Base-by-base conservation (phyloP, 148 eudicot genomes). In the Fagopyrum tataricum region DNA sequence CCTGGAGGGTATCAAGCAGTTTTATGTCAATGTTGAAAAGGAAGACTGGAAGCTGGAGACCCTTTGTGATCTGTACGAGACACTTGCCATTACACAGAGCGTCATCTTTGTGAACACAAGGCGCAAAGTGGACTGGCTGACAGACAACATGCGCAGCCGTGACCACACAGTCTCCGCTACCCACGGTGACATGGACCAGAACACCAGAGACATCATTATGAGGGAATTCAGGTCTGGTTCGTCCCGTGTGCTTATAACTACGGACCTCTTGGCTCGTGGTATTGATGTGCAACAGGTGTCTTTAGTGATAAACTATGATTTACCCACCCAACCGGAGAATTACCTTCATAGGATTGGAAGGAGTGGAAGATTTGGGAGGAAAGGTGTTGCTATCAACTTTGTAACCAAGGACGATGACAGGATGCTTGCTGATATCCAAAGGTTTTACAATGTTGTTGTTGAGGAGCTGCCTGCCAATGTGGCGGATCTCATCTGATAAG, bases 111-210 rank as follows among this genome's bases (percentile, higher is more conserved):
- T 85, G 37, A 85, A 85, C 83, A 85, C 87, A 7, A 48, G 85
- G 46, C 81, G 87, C 61, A 85, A 85, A 70, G 87, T 85, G 9
- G 87, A 82, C 67, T 82, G 85, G 87, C 85, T 85, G 9, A 82
- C 87, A 0, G 85, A 85, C 80, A 75, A 78, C 61, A 82, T 85
- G 87, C 67, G 87, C 4, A 49, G 85, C 70, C 75, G 81, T 3
- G 87, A 85, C 48, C 87, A 85, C 79, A 82, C 85, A 0, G 87
- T 85, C 26, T 85, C 87, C 0, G 87, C 87, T n/a, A 85, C 87
- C 39, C 87, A 84, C 14, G 85, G 83, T 20, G 87, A 84, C 78
- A 84, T 84, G 87, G 87, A 84, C 53, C 82, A 80, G 67, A 85
- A 85, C 78, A 80, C 81, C 1, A 39, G 87, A 17, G 85, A 82